Conservation (phyloP, 176 grass and related monocot genomes). For the Carex kokanica region DNA sequence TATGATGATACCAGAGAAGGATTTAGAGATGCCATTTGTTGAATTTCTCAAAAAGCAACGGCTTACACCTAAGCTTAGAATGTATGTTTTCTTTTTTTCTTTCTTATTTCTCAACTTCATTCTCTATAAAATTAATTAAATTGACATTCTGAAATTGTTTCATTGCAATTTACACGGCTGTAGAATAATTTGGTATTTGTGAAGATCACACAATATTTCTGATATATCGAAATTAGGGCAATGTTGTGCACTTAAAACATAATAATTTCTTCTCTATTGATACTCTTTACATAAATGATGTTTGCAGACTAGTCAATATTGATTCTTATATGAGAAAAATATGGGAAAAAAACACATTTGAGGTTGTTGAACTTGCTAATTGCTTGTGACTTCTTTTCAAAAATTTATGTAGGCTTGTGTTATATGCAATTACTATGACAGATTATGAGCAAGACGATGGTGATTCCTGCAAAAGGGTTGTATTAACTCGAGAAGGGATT, state of each 20-base stretch:
- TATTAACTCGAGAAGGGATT: slow-evolving; percentile 69
- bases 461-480: slow-evolving; percentile 42
- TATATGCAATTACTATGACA: slow-evolving; percentile 80
- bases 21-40: slow-evolving; percentile 65
- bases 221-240: neutral
- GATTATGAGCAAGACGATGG: slow-evolving; percentile 68
- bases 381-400: neutral
- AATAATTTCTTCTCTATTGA: neutral
- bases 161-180: neutral
- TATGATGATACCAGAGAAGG: slow-evolving; percentile 45
- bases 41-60: slow-evolving; percentile 64
- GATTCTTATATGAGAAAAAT: neutral
- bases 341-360: neutral
- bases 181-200: neutral
- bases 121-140: neutral
- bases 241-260: neutral
- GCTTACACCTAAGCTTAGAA: slow-evolving; percentile 74
- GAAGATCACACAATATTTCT: neutral
- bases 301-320: too few relatives aligned
- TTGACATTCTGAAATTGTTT: neutral
- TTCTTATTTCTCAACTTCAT: neutral
- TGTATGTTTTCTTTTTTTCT: slow-evolving; percentile 44
- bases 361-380: neutral
- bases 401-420: slow-evolving; percentile 61
- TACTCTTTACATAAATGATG: neutral